Base-by-base conservation (phyloP, 192 early-diverging fungal species). In the Mortierella alpina region DNA sequence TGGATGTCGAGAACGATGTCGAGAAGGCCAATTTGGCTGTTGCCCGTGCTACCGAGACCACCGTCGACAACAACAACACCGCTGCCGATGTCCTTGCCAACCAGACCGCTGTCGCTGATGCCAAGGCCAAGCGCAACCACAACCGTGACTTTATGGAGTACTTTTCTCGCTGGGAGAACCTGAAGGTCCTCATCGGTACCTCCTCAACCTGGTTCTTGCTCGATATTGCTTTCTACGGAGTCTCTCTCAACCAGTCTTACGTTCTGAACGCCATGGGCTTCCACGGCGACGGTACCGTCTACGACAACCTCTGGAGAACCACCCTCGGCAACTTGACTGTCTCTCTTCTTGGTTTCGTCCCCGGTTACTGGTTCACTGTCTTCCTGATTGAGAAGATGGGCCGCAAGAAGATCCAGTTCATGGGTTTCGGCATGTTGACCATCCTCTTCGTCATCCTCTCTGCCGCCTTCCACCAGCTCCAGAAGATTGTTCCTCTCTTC, bases 351-450 rank as follows among this genome's bases (percentile, higher is more conserved):
- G 95, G 95, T 53, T 91, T 91, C 41, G 89, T 99, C 9, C 98
- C 98, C 45, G 98, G 98, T 52, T 99, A 98, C 92, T 97, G 94
- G 95, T 87, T 99, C 80, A 86, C 94, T 5, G 96, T 99, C 70
- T 93, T 93, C 65, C 84, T 91, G 20, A 93, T 99, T 47, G 98
- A 99, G 65, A 83, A 82, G 66, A 72, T 94, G 44, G 98, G 98
- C 70, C 94, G 98, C 75, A 96, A 95, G 79, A 82, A 79, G n/a
- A 99, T 99, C 72, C 97, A 98, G 85, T 91, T 95, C 71, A 86
- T 93, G 80, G 97, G 97, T 66, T 99, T 98, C 82, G 86, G 46
- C 57, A 66, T 79, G 63, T 83, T 93, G 56, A 92, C 93, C 41
- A 82, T 96, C 42, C 80, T 95, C 66, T 96, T 96, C 74, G 68